Conservation (phyloP, 176 grass and related monocot species). For the Musa itinerans region DNA sequence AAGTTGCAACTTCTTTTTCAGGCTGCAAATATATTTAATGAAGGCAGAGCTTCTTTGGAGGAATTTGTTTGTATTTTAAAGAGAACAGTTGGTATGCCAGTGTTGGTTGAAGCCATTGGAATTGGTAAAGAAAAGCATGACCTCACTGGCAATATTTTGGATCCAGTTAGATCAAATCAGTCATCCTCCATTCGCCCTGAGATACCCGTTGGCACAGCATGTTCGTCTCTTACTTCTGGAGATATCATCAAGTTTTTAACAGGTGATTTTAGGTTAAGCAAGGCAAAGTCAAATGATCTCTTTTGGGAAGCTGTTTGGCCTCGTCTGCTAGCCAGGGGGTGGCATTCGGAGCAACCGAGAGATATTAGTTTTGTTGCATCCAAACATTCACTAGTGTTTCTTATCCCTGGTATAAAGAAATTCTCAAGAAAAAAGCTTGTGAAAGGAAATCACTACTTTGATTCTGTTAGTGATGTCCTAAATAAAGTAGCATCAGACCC, state of each 20-base stretch:
- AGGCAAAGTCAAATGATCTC: conserved; percentile 94
- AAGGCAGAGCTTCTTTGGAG: conserved; percentile 59
- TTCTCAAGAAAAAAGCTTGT: conserved; percentile 74
- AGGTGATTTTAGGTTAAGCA: conserved; percentile 88
- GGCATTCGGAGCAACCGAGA: conserved; percentile 76
- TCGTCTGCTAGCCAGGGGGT: conserved; percentile 75
- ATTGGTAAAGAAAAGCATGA: conserved; percentile 88
- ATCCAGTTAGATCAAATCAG: conserved; percentile 60
- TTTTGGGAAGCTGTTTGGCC: conserved; percentile 99
- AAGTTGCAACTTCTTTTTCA: conserved; percentile 17
- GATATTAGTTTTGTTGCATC: conserved; percentile 29
- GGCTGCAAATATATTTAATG: conserved; percentile 71
- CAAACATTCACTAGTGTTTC: conserved; percentile 66
- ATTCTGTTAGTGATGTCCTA: conserved; percentile 91
- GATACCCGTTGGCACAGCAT: conserved; percentile 85
- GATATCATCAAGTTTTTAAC: conserved; percentile 87
- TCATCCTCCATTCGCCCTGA: conserved; percentile 34
- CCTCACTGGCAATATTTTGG: conserved; percentile 68
- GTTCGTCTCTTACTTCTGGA: conserved; percentile 60
- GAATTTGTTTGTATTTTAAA: conserved; percentile 68
- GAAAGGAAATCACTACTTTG: conserved; percentile 96
- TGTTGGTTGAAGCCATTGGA: conserved; percentile 59
- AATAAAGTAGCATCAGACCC: conserved; percentile 87
- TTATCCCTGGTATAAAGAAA: conserved; percentile 75
- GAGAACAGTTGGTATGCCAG: conserved; percentile 48